Evolutionary conservation across 176 grass and related monocot species (phyloP).

Genomic region (Triticum urartu): DNA sequence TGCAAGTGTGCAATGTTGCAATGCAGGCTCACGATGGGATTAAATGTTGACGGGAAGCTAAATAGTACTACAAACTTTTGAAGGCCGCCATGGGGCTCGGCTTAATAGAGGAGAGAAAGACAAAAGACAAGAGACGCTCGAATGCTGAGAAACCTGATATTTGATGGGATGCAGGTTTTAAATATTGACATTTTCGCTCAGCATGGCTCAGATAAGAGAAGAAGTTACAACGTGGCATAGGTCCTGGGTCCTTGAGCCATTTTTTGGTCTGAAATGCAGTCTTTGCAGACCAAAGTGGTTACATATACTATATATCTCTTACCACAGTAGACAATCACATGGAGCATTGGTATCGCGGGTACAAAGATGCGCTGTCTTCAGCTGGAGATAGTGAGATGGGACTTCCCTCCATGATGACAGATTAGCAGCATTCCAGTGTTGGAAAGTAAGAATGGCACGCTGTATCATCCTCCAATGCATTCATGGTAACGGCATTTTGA

Average conservation of each 20-base stretch:
- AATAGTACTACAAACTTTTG: background rate
- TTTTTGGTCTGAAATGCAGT: background rate
- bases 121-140: background rate
- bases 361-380: too few species aligned
- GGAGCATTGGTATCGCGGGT: too few species aligned
- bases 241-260: background rate
- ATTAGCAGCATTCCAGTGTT: too few species aligned
- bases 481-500: background rate
- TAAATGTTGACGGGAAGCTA: background rate
- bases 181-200: background rate
- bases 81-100: background rate
- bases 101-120: background rate
- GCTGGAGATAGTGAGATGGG: too few species aligned
- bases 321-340: background rate
- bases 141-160: background rate
- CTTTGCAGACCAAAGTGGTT: background rate
- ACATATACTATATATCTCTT: background rate
- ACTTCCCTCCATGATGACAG: too few species aligned
- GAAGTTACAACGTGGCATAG: background rate
- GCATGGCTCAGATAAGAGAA: background rate
- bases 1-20: background rate
- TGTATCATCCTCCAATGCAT: too few species aligned
- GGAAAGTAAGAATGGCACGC: too few species aligned
- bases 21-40: background rate
- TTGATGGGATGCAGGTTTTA: background rate